Percentiles rank a stretch among this genome's conserved stretches.
Evolutionary conservation across 2,329 filamentous ascomycete genomes (phyloP).

Genomic region (Neodidymelliopsis sp.): DNA sequence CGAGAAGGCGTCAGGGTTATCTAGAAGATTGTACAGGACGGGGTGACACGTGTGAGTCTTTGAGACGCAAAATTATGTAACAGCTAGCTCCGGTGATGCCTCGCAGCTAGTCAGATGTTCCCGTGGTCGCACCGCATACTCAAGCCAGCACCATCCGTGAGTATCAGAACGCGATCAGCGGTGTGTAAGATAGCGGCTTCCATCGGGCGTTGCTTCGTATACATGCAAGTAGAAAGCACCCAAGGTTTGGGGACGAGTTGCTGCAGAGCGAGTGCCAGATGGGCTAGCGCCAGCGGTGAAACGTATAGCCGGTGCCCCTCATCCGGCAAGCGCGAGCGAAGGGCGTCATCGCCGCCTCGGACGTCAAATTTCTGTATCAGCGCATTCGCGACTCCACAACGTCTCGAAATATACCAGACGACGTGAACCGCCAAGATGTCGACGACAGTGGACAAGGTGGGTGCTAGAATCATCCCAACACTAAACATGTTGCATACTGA

Average conservation of each 20-base stretch:
- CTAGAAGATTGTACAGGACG: constrained; percentile 15
- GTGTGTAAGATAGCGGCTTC: constrained; percentile 28
- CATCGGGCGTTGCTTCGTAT: constrained; percentile 24
- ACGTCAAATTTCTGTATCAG: constrained; percentile 44
- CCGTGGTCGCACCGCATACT: constrained; percentile 15
- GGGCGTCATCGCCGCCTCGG: constrained; percentile 35
- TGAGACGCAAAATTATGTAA: constrained; percentile 39
- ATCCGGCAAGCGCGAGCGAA: constrained; percentile 18
- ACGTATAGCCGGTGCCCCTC: constrained; percentile 26
- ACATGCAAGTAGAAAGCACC: constrained; percentile 12
- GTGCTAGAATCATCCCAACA: constrained; percentile 31
- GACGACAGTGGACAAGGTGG: constrained; percentile 95
- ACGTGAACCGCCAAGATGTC: constrained; percentile 66
- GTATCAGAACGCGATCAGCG: constrained; percentile 13
- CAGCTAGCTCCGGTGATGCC: constrained; percentile 27
- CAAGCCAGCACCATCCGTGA: constrained; percentile 10
- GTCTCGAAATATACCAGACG: not conserved
- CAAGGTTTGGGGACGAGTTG: constrained; percentile 4
- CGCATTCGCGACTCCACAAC: constrained; percentile 14
- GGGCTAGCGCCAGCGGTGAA: constrained; percentile 15
- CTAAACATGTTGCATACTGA: not conserved
- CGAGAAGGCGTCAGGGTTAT: constrained; percentile 17
- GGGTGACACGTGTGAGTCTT: constrained; percentile 18
- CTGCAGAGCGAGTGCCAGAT: constrained; percentile 1
- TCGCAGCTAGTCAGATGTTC: constrained; percentile 31